phyloP scores from a whole-genome alignment of 2,329 filamentous ascomycete genomes.

The Penicillium concentricum region DNA sequence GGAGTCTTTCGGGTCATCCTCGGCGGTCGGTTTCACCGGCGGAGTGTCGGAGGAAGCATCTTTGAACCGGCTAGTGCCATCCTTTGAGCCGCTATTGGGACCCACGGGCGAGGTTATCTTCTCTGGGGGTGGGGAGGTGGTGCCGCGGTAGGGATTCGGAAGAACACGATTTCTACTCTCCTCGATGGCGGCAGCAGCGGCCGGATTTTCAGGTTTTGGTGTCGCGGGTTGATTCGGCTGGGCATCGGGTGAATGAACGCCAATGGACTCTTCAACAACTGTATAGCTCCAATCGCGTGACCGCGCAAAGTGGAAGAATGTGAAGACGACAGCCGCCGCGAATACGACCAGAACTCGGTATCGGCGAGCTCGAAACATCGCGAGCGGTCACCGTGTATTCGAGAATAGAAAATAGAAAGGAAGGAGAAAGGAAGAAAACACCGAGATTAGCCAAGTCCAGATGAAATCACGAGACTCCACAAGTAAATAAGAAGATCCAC shows the following conservation, averaged over 20 bases:
- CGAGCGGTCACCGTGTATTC: constrained; percentile 14
- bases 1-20: constrained; percentile 4
- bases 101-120: constrained; percentile 4
- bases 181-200: constrained; percentile 5
- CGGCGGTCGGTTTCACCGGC: constrained; percentile 4
- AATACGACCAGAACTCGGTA: constrained; percentile 50
- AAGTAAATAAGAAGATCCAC: constrained; percentile 7
- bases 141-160: constrained; percentile 14
- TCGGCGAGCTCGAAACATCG: constrained; percentile 50
- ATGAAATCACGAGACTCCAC: constrained; percentile 13
- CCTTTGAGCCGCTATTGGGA: constrained; percentile 6
- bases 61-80: not conserved
- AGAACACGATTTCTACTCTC: constrained; percentile 14
- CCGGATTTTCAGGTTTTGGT: not conserved
- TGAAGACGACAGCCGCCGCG: constrained; percentile 42
- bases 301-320: constrained; percentile 53
- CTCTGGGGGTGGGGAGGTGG: constrained; percentile 9
- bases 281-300: constrained; percentile 40
- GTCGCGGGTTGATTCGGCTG: constrained; percentile 6
- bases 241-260: constrained; percentile 5
- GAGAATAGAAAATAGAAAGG: not conserved
- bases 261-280: constrained; percentile 12
- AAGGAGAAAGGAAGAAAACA: constrained; percentile 3
- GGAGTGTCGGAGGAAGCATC: not conserved
- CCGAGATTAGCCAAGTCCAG: constrained; percentile 3